Base-by-base conservation (phyloP, 2,329 filamentous ascomycete species). In the Colletotrichum salicis region DNA sequence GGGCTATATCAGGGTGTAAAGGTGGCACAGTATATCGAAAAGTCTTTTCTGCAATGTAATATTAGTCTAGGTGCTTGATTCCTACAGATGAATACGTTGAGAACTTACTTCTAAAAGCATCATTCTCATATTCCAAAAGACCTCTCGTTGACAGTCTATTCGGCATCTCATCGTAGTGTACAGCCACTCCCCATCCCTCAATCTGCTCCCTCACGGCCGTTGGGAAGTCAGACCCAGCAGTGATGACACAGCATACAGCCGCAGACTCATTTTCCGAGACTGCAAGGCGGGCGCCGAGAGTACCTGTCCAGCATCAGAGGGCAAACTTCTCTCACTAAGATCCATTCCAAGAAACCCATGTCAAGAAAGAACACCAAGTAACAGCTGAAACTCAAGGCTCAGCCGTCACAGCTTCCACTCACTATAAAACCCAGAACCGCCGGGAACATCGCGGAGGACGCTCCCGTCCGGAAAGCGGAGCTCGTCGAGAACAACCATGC, bases 401-500 rank as follows among this genome's bases (percentile, higher is more conserved):
- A 1, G 35, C 11, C 33, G 6, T 48, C 19, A 24, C n/a, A 22
- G 6, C 11, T 5, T 37, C 35, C 22, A 59, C 51, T 33, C 15
- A 65, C 72, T 37, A 51, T 65, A 69, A 19, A 72, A 64, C 13
- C 60, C 64, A n/a, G 72, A 68, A 8, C 72, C 72, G 41, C 56
- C 57, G 15, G 69, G 64, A 12, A 67, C 48, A 10, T 63, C 60
- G n/a, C 48, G 24, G 54, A 64, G 45, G 31, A 67, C 45, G 2
- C 54, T 45, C 19, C 61, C 70, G 67, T 65, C 70, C 29, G 61
- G 57, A 22, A 61, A 66, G 52, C 51, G 65, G 65, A 71, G 68
- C 33, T 69, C 69, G 29, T 71, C 65, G 2, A 71, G 45, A 19
- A 71, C 65, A 6, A 71, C 65, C 64, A 68, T 71, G n/a, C 69